phyloP scores from a whole-genome alignment of 2,329 filamentous ascomycete species.

The Parafenestella ontariensis region DNA sequence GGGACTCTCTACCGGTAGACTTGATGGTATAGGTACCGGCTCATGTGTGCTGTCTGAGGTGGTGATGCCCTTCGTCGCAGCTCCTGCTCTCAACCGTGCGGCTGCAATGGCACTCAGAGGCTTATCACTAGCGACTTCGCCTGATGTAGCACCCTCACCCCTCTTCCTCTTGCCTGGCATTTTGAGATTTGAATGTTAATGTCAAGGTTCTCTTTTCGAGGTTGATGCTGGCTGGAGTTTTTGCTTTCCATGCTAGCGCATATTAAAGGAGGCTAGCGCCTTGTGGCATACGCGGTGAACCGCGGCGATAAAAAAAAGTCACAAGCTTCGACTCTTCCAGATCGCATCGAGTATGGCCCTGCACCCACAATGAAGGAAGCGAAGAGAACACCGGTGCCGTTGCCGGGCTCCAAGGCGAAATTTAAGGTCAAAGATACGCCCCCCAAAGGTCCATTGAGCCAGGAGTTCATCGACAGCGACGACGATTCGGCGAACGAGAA shows the following conservation, averaged over 20 bases:
- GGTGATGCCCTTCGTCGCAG: slow-evolving; percentile 13
- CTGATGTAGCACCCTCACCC: slow-evolving; percentile 9
- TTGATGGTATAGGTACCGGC: slow-evolving; percentile 21
- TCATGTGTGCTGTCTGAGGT: slow-evolving; percentile 19
- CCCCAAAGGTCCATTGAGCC: slow-evolving; percentile 40
- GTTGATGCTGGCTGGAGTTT: background rate
- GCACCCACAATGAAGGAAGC: slow-evolving; percentile 41
- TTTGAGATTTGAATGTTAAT: slow-evolving; percentile 3
- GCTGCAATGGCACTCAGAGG: slow-evolving; percentile 45
- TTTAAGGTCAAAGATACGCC: slow-evolving; percentile 24
- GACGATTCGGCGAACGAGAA: slow-evolving; percentile 39
- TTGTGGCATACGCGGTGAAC: slow-evolving; percentile 24
- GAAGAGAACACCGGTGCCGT: slow-evolving; percentile 44
- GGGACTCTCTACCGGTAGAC: slow-evolving; percentile 19
- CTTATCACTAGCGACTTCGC: slow-evolving; percentile 14
- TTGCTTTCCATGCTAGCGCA: slow-evolving; percentile 26
- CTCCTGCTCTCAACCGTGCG: slow-evolving; percentile 37
- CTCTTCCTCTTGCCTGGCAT: slow-evolving; percentile 46
- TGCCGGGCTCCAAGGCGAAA: slow-evolving; percentile 41
- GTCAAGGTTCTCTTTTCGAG: background rate
- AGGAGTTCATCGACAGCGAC: slow-evolving; percentile 45
- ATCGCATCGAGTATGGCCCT: slow-evolving; percentile 18
- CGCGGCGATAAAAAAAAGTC: slow-evolving; percentile 39
- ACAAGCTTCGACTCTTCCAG: slow-evolving; percentile 18
- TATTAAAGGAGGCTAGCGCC: slow-evolving; percentile 18